Base-by-base conservation (phyloP, 768 basidiomycete genomes). In the Sporobolomyces roseus region DNA sequence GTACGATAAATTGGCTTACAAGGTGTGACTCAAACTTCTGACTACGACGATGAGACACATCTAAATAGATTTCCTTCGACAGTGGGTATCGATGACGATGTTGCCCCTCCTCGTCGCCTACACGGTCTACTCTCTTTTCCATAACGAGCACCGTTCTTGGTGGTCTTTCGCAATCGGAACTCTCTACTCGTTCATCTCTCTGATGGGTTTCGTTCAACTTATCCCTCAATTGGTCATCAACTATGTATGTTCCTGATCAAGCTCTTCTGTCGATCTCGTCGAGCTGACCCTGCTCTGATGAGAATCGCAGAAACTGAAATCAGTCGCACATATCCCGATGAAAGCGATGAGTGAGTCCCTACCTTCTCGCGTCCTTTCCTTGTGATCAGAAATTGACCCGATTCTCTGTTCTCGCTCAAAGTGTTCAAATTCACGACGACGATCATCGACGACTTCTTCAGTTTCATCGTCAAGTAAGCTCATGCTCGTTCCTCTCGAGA, bases 291-390 rank as follows among this genome's bases (percentile, higher is more conserved):
- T 5, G 29, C 30, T 41, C 45, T 29, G 16, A 41, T 36, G 32
- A 21, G 17, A 17, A 21, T n/a, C n/a, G n/a, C 43, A 51, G 53
- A 45, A 33, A 48, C 38, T 71, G 55, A 80, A 93, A 88, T 91
- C 88, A 78, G 93, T 96, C 41, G 89, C 94, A 51, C 94, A 98
- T 78, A 92, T 98, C 88, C 93, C 93, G 25, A 93, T 96, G 88
- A 96, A 93, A 78, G 89, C 93, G 5, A 92, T 98, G 90, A 87
- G 93, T 74, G 94, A 92, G 90, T 54, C 21, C 8, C 32, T 51
- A 90, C 88, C 1, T 88, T 90, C 16, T 52, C 53, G n/a, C 52
- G 14, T 53, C 29, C 13, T 14, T 1, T 25, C 45, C 16, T 19
- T 7, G 62, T 56, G 33, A 66, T 36, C 8, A 6, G 29, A n/a